Conservation (phyloP, 2,329 filamentous ascomycete genomes). For the Calycina marina region DNA sequence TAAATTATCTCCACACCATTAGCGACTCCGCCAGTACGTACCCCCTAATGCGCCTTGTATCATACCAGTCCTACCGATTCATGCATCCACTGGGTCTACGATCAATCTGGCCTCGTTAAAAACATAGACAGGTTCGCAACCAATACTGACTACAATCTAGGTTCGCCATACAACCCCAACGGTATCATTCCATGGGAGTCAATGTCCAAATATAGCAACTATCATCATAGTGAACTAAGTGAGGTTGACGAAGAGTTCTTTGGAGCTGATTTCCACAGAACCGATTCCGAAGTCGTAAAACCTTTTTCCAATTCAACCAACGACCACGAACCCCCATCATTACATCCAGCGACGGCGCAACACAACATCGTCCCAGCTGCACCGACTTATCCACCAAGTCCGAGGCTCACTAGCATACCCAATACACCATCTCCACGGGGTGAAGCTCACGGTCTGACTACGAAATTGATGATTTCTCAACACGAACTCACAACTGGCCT, state of each 20-base stretch:
- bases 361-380: too few species aligned
- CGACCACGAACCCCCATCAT: slow-evolving; percentile 8
- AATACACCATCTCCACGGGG: slow-evolving; percentile 16
- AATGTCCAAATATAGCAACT: slow-evolving; percentile 18
- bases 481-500: slow-evolving; percentile 13
- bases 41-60: too few species aligned
- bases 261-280: slow-evolving; percentile 21
- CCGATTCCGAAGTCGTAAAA: too few species aligned
- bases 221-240: slow-evolving; percentile 18
- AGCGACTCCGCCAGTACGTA: slow-evolving; percentile 17
- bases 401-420: slow-evolving; percentile 15
- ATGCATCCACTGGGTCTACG: too few species aligned
- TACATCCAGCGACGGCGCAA: slow-evolving; percentile 10
- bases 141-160: too few species aligned
- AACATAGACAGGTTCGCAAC: too few species aligned
- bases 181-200: slow-evolving; percentile 17
- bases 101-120: too few species aligned
- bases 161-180: slow-evolving; percentile 14
- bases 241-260: slow-evolving; percentile 21
- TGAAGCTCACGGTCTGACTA: slow-evolving; percentile 11
- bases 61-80: too few species aligned
- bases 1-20: slow-evolving; percentile 14
- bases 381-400: slow-evolving; percentile 19
- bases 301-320: slow-evolving; percentile 10
- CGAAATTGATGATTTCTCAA: slow-evolving; percentile 10